Evolutionary conservation across 2,329 filamentous ascomycete species (phyloP), one percentile per base, ranked within the genome.

Genomic region (Verticillium dahliae): DNA sequence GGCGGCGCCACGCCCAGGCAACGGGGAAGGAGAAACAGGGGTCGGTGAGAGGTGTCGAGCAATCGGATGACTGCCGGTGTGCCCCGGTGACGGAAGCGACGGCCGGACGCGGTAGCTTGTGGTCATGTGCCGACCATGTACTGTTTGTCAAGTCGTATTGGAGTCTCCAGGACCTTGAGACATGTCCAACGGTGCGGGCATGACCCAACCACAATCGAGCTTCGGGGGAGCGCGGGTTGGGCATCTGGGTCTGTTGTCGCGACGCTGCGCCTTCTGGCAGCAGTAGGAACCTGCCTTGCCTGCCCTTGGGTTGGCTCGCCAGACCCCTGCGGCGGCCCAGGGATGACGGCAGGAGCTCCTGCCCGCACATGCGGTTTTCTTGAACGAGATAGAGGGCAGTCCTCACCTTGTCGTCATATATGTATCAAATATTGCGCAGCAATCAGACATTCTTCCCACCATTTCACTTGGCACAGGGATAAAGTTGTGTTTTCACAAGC

Each of bases 41-140:
- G 22, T 38, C 38, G 57, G 38, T 58, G 33, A 58, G 38, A 14
- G 15, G 37, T 14, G 27, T 31, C 58, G 45, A 54, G 58, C 58
- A 59, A 59, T 58, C 57, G 57, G 57, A 58, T 58, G 22, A 33
- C 14, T 50, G 37, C 57, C 57, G 57, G 57, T 58, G 57, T 45
- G 57, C 57, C 57, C 57, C 38, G 57, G 38, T 45, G 22, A 33
- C 39, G 35, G 39, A 33, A 33, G 37, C 27, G 57, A 58, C 22
- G 37, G 57, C 27, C 57, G 18, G n/a, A 18, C 45, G 18, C 45
- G 45, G 45, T 11, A 22, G 9, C 45, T 52, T 18, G 6, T 58
- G 14, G 39, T 50, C 38, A 58, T 34, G 33, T 57, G 38, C 37
- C 57, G 57, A 39, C 37, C 35, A 6, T 22, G 35, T 14, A 38